A percentile compares a stretch with the other conserved stretches of the same genome.
Evolutionary conservation across 2,329 filamentous ascomycete species (phyloP).

Genomic region (Lithohypha guttulata): DNA sequence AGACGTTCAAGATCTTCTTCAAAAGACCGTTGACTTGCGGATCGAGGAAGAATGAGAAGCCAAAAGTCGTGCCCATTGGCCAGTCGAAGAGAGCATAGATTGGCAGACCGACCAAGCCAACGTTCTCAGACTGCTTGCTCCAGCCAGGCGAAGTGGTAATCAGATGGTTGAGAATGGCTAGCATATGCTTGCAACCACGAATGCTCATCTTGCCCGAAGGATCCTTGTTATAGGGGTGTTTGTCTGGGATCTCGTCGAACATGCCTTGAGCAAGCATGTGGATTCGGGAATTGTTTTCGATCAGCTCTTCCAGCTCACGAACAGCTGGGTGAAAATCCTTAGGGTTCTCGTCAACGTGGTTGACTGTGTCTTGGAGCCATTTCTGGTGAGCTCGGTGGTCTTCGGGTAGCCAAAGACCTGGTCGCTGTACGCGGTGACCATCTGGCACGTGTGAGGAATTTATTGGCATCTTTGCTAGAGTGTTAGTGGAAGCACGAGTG

Average conservation of each 20-base stretch:
- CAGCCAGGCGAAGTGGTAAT: slow-evolving; percentile 32
- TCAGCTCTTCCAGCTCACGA: slow-evolving; percentile 54
- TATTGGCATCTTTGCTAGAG: too few relatives aligned
- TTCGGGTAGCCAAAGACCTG: slow-evolving; percentile 52
- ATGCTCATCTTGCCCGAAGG: slow-evolving; percentile 54
- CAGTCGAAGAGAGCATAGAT: slow-evolving; percentile 50
- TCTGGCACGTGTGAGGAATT: too few relatives aligned
- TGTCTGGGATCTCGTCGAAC: slow-evolving; percentile 56
- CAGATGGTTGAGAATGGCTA: slow-evolving; percentile 52
- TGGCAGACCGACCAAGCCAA: slow-evolving; percentile 43
- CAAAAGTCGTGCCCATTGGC: slow-evolving; percentile 47
- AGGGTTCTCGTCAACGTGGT: slow-evolving; percentile 43
- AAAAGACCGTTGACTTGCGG: slow-evolving; percentile 42
- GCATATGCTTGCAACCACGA: slow-evolving; percentile 55
- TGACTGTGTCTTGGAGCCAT: slow-evolving; percentile 50
- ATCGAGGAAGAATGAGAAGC: slow-evolving; percentile 45
- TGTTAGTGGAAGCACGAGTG: too few relatives aligned
- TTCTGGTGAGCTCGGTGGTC: slow-evolving; percentile 52
- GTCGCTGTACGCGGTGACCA: too few relatives aligned
- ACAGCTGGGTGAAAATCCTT: slow-evolving; percentile 49
- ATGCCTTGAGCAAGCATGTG: slow-evolving; percentile 58
- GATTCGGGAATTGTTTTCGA: slow-evolving; percentile 52
- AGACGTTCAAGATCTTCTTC: slow-evolving; percentile 42
- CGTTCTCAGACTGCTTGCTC: slow-evolving; percentile 27
- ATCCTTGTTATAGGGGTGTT: slow-evolving; percentile 50